Percentiles rank a stretch among this genome's conserved stretches.
Conservation (phyloP, 2,329 filamentous ascomycete genomes). For the Coleophoma eucalyptorum region DNA sequence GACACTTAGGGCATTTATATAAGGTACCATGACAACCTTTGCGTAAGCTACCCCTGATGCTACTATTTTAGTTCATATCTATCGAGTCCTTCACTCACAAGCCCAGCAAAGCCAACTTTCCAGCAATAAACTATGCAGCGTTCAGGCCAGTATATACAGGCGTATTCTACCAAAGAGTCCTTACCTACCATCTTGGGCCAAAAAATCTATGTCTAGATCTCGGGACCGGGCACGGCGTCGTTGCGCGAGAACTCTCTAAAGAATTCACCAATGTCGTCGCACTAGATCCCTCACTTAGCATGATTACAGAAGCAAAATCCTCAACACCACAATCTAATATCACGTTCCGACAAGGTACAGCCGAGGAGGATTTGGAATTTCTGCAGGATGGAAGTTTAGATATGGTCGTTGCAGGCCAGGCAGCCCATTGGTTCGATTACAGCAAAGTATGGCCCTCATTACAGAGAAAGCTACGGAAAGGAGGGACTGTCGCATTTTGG, state of each 20-base stretch:
- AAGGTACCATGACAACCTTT: slow-evolving; percentile 41
- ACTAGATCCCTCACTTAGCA: slow-evolving; percentile 53
- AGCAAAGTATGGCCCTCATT: slow-evolving; percentile 50
- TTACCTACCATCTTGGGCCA: slow-evolving; percentile 46
- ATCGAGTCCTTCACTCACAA: slow-evolving; percentile 5
- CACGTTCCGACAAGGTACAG: slow-evolving; percentile 42
- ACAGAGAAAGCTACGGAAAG: slow-evolving; percentile 45
- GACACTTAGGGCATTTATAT: slow-evolving; percentile 11
- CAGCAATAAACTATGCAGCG: slow-evolving; percentile 52
- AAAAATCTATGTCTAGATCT: slow-evolving; percentile 46
- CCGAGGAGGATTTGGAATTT: slow-evolving; percentile 55
- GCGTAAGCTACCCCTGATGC: slow-evolving; percentile 30
- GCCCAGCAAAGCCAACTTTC: slow-evolving; percentile 50
- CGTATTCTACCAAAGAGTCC: slow-evolving; percentile 47
- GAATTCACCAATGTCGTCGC: slow-evolving; percentile 48
- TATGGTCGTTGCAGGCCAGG: slow-evolving; percentile 46
- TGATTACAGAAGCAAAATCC: slow-evolving; percentile 47
- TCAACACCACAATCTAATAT: slow-evolving; percentile 39
- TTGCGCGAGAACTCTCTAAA: slow-evolving; percentile 49
- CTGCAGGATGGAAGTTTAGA: slow-evolving; percentile 47
- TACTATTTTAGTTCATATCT: too few species aligned
- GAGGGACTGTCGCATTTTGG: slow-evolving; percentile 61
- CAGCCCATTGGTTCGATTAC: slow-evolving; percentile 66
- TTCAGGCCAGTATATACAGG: slow-evolving; percentile 57
- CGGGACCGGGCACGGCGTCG: slow-evolving; percentile 60